Conservation (phyloP, 306 rosid genomes). For the Quercus gilva region DNA sequence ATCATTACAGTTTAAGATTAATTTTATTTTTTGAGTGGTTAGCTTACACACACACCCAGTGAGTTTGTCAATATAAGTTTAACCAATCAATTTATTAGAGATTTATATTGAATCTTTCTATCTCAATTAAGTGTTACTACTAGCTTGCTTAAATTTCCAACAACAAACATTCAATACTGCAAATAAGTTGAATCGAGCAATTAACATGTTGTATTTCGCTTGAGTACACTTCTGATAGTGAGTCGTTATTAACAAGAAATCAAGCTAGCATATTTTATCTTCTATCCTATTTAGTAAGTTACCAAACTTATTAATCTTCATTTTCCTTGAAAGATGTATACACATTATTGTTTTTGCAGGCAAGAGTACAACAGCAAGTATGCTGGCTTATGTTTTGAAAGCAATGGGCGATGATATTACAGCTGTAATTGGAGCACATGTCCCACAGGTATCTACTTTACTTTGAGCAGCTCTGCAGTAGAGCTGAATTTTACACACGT, state of each 20-base stretch:
- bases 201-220: too few species aligned
- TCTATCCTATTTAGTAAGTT: background rate
- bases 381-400: constrained; percentile 33
- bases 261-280: background rate
- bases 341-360: constrained; percentile 5
- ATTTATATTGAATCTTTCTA: too few species aligned
- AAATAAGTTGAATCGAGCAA: background rate
- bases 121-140: background rate
- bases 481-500: background rate
- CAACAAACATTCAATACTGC: background rate
- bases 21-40: too few species aligned
- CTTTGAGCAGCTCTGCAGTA: background rate
- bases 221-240: too few species aligned
- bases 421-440: constrained; percentile 33
- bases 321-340: background rate
- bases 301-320: background rate
- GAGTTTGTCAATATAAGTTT: too few species aligned
- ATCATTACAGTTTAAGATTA: too few species aligned
- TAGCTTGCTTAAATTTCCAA: background rate
- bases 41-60: too few species aligned
- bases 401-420: constrained; percentile 30
- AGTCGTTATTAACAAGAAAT: too few species aligned
- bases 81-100: too few species aligned
- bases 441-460: constrained; percentile 25
- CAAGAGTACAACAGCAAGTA: constrained; percentile 40